Conservation (phyloP, 1,284 basidiomycete species). For the Neotropicomus parvogracilis region DNA sequence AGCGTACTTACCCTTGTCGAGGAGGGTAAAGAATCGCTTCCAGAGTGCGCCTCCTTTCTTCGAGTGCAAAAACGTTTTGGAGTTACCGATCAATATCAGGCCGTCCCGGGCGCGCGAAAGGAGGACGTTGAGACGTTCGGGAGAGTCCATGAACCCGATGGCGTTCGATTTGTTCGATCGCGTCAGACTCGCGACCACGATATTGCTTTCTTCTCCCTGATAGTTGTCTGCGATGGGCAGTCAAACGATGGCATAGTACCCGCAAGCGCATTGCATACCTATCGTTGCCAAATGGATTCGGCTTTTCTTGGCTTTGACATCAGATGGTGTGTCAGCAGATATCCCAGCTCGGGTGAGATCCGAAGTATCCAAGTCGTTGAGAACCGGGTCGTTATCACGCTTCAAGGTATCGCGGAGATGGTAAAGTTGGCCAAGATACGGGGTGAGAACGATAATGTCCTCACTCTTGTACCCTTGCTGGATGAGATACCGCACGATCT, state of each 20-base stretch:
- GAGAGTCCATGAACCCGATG: conserved; percentile 66
- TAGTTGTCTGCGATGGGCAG: conserved; percentile 47
- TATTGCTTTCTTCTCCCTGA: conserved; percentile 66
- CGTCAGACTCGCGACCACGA: conserved; percentile 58
- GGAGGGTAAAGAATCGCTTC: conserved; percentile 43
- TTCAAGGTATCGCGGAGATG: conserved; percentile 43
- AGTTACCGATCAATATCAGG: conserved; percentile 62
- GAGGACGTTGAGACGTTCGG: conserved; percentile 62
- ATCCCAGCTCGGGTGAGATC: conserved; percentile 10
- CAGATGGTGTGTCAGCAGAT: accelerated
- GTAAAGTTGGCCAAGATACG: conserved; percentile 61
- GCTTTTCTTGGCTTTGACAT: background rate
- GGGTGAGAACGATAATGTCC: conserved; percentile 58
- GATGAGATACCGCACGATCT: conserved; percentile 58
- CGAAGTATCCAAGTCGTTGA: conserved; percentile 57
- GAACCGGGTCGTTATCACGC: conserved; percentile 50
- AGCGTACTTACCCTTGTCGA: conserved; percentile 42
- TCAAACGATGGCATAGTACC: no score
- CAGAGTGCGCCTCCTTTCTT: conserved; percentile 52
- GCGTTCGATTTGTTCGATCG: conserved; percentile 50
- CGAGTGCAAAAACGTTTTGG: conserved; percentile 50
- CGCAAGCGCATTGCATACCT: conserved; percentile 34
- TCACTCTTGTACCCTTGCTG: conserved; percentile 64
- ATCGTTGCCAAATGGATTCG: conserved; percentile 55
- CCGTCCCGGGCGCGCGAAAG: conserved; percentile 60